Evolutionary conservation across 208 protist species (phyloP).

Genomic region (Acanthamoeba polyphaga): DNA sequence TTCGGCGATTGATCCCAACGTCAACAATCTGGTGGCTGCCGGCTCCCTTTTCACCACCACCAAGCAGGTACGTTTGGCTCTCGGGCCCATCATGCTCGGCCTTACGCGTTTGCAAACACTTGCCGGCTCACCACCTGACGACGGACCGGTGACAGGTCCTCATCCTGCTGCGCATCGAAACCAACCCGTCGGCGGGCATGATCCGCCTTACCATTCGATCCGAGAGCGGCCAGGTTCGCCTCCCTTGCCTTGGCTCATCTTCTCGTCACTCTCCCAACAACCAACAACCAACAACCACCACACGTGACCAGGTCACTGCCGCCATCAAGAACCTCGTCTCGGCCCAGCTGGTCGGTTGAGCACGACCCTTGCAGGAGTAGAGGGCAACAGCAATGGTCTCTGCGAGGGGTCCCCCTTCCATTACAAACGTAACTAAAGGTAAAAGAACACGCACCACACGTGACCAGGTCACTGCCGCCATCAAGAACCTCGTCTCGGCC

Average conservation of each 20-base stretch:
- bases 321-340: constrained; percentile 66
- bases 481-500: constrained; percentile 67
- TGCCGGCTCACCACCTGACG: background rate
- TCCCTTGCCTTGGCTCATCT: background rate
- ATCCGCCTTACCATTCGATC: constrained; percentile 72
- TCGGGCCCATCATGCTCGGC: background rate
- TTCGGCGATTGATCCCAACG: constrained; percentile 57
- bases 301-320: background rate
- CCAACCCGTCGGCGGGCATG: constrained; percentile 50
- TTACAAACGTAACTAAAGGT: no score
- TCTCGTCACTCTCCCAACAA: no score
- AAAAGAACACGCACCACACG: no score
- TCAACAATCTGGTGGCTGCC: constrained; percentile 66
- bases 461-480: constrained; percentile 40
- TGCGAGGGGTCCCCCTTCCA: no score
- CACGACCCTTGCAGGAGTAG: no score
- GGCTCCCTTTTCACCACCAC: constrained; percentile 54
- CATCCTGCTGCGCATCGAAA: constrained; percentile 65
- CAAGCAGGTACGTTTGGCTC: constrained; percentile 15
- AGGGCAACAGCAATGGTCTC: no score
- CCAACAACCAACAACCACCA: background rate
- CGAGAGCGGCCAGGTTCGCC: constrained; percentile 54
- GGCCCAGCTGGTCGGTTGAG: constrained; percentile 41
- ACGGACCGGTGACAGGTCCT: background rate
- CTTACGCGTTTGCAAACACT: background rate